Percentiles rank a stretch among this genome's conserved stretches.
phyloP scores from a whole-genome alignment of 164 flowering plant genomes.

The Nymphaea thermarum region DNA sequence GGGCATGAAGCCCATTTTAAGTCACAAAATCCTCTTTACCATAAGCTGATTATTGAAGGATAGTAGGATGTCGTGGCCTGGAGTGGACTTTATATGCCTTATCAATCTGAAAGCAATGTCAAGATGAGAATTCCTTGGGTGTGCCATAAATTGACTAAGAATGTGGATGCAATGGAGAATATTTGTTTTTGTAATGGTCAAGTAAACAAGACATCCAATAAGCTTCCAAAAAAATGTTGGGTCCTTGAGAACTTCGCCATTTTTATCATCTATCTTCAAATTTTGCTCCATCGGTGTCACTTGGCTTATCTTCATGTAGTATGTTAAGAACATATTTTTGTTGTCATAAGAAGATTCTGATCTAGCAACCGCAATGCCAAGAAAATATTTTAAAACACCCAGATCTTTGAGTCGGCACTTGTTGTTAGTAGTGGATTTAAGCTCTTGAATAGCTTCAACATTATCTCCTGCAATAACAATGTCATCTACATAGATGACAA shows the following conservation, averaged over 20 bases:
- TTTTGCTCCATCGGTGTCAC: background rate
- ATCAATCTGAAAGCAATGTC: background rate
- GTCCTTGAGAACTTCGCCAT: background rate
- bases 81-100: background rate
- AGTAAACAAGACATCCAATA: background rate
- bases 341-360: too few relatives aligned
- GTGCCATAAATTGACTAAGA: background rate
- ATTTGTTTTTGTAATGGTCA: background rate
- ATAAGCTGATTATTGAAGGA: background rate
- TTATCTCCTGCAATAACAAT: too few relatives aligned
- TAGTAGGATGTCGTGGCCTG: background rate
- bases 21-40: constrained; percentile 14
- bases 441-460: too few relatives aligned
- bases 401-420: too few relatives aligned
- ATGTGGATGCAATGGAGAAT: background rate
- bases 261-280: background rate
- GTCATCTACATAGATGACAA: too few relatives aligned
- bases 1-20: constrained; percentile 1
- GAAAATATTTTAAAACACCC: too few relatives aligned
- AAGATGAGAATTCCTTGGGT: background rate
- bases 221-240: background rate
- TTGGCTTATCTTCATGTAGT: too few relatives aligned
- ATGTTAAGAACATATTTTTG: too few relatives aligned
- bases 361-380: too few relatives aligned
- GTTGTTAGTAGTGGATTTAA: too few relatives aligned